Percentiles rank a stretch among this genome's conserved stretches.
phyloP scores from a whole-genome alignment of 2,329 filamentous ascomycete genomes.

The Botrytis porri region DNA sequence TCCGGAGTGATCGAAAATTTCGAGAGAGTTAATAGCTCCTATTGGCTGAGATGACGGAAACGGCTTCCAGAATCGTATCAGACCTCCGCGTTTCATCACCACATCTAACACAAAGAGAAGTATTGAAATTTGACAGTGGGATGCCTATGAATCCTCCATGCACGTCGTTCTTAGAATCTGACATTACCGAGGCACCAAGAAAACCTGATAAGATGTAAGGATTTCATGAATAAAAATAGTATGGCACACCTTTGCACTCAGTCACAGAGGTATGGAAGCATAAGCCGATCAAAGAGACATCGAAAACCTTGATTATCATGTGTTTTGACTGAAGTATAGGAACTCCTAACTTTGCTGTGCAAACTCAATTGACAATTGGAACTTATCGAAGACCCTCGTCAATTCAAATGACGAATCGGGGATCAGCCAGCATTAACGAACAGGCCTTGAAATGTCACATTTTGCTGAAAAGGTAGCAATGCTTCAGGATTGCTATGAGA shows the following conservation, averaged over 20 bases:
- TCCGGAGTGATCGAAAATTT: not conserved
- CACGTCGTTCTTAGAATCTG: not conserved
- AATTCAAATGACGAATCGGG: not conserved
- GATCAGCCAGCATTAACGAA: not conserved
- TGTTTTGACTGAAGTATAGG: not conserved
- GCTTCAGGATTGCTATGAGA: not conserved
- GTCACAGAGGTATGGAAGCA: not conserved
- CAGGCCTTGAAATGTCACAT: not conserved
- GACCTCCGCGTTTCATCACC: constrained; percentile 15
- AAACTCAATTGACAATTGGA: not conserved
- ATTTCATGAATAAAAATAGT: not conserved
- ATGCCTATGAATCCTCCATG: constrained; percentile 3
- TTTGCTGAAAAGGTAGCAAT: not conserved
- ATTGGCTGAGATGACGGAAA: not conserved
- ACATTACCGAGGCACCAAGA: constrained; percentile 6
- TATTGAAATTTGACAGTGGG: not conserved
- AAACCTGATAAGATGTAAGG: not conserved
- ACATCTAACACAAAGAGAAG: not conserved
- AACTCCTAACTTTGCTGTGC: not conserved
- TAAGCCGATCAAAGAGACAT: not conserved
- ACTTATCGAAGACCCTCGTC: not conserved
- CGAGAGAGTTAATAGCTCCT: not conserved
- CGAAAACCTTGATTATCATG: not conserved
- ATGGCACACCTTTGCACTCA: no score
- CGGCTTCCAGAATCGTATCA: constrained; percentile 1